Base-by-base conservation (phyloP, 768 basidiomycete genomes). In the Astraeus odoratus region DNA sequence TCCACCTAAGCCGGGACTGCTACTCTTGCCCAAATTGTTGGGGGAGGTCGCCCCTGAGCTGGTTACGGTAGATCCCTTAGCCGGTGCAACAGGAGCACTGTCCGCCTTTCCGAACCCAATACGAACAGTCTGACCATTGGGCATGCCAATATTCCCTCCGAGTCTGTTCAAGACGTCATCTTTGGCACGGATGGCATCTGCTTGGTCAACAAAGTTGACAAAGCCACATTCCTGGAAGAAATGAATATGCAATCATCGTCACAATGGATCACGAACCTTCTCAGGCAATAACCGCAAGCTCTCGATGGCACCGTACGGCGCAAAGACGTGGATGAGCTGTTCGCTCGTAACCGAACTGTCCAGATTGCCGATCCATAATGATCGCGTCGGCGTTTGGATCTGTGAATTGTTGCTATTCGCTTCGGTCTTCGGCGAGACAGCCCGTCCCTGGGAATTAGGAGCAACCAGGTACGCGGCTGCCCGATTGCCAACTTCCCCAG, bases 71-170 rank as follows among this genome's bases (percentile, higher is more conserved):
- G 75, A 75, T 20, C 85, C 85, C 55, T 89, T 90, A 26, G 88
- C 81, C 13, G 91, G 87, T 7, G 91, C 87, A 31, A 89, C 82
- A 24, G 95, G 95, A 4, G 91, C 95, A 54, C 92, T 94, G 57
- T 97, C 94, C 2, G 92, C 92, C 63, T 98, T 99, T 20, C 95
- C 96, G 60, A 96, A 99, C 2, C 96, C 96, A 57, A 99, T 94
- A 37, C 96, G 84, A 43, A 99, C 95, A 1, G 90, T 91, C 63
- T 93, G 91, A 12, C 93, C 92, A 52, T 94, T 95, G 4, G 89
- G 86, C 79, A 94, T 86, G 42, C 88, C 86, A 49, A 96, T 92
- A 53, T 90, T 87, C 6, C 95, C 94, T 38, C 92, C 92, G 20
- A 97, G 77, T 19, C 95, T 82, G 64, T 95, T 97, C 43, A 96